Base-by-base conservation (phyloP, 2,329 filamentous ascomycete species). In the Epichloe scottii region DNA sequence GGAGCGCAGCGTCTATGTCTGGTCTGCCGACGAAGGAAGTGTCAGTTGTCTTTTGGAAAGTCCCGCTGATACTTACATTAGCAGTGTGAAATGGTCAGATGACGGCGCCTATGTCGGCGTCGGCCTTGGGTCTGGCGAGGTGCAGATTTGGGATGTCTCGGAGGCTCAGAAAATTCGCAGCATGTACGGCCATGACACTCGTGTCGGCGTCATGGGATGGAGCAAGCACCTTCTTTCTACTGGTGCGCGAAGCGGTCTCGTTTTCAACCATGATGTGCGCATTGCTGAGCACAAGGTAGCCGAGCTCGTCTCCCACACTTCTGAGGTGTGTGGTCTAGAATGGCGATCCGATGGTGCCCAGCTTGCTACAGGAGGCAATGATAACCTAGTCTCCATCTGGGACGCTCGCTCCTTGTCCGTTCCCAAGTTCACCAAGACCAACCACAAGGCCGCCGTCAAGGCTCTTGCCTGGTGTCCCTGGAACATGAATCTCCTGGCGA, bases 301-400 rank as follows among this genome's bases (percentile, higher is more conserved):
- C 46, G 91, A 97, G 76, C 87, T 98, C 46, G 85, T 94, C 56
- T 95, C 89, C 5, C 93, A 98, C 75, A 96, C 90, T 43, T 95
- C 91, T 1, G 93, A 98, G 71, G 93, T 98, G 54, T 98, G 93
- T 65, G 93, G 93, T 58, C 84, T 98, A 5, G 93, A 98, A 71
- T 98, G 93, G 94, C 85, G 93, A 60, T 84, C 90, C 17, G 93
- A 98, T 65, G 93, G 93, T 59, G 88, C 91, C 49, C 93, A 97
- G 76, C 85, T 98, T 54, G 93, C 93, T 49, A 97, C 93, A 50
- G 93, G 93, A 62, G 93, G 90, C 68, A 98, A 98, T 65, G 93
- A 98, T 78, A 98, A 98, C 77, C 78, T 98, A 51, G 93, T 98
- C 59, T 94, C 88, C 62, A 98, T 98, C 73, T 98, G 93, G 93